Percentiles rank a stretch among this genome's conserved stretches.
These are phyloP conservation scores for Stentor roeselii DNA, from an alignment of 73 alveolate species.

Conservation along the genomic window DNA sequence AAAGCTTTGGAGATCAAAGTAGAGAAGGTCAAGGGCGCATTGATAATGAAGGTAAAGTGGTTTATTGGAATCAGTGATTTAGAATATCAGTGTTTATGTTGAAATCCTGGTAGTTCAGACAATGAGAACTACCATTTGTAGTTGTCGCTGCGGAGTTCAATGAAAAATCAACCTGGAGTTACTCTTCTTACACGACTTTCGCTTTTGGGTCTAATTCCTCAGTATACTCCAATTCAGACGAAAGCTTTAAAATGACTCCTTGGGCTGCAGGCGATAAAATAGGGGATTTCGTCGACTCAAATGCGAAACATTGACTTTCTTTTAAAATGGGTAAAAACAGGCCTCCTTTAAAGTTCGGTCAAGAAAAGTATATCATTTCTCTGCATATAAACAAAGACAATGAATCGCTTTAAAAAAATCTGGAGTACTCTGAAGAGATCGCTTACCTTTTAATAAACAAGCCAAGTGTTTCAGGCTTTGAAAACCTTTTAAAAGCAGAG, in stretches of 20 bases:
- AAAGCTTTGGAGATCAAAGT: neutral
- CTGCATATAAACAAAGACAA: neutral
- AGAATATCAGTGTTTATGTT: neutral
- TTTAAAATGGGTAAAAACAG: constrained; percentile 19
- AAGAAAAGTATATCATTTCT: neutral
- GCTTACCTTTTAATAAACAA: too few species aligned
- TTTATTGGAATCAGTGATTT: neutral
- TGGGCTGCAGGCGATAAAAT: neutral
- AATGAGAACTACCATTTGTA: neutral
- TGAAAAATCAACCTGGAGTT: neutral
- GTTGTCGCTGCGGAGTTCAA: neutral
- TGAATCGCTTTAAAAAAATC: neutral
- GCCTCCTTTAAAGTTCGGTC: neutral
- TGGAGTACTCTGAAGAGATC: neutral
- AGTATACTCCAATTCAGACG: neutral
- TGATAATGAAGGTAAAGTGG: neutral
- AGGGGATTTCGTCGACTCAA: neutral
- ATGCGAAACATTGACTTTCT: constrained; percentile 3
- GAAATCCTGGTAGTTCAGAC: neutral
- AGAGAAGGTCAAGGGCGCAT: too few species aligned
- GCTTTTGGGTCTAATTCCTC: neutral
- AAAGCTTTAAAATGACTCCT: neutral
- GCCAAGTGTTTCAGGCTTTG: neutral
- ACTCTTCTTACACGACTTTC: neutral
- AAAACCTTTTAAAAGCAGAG: neutral